A percentile compares a stretch with the other conserved stretches of the same genome.
phyloP scores from a whole-genome alignment of 2,329 filamentous ascomycete species.

The Aspergillus sp. region DNA sequence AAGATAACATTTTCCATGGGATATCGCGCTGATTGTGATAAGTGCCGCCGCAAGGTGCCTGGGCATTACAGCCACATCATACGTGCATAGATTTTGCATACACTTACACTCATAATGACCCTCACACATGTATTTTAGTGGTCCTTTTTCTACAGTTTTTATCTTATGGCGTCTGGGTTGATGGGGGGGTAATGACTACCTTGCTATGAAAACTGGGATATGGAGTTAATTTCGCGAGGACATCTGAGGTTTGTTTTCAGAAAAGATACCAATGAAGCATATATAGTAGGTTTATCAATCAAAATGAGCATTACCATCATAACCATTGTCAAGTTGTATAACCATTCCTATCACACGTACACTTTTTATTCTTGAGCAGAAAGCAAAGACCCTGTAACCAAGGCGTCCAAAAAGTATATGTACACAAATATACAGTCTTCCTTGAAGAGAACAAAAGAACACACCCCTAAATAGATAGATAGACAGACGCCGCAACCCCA shows the following conservation, averaged over 20 bases:
- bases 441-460: conserved; percentile 16
- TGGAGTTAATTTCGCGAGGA: too few relatives aligned
- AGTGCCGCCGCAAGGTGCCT: conserved; percentile 68
- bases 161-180: too few relatives aligned
- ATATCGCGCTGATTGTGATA: conserved; percentile 72
- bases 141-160: conserved; percentile 1
- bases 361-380: conserved; percentile 5
- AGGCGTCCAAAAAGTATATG: conserved; percentile 16
- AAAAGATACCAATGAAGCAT: too few relatives aligned
- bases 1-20: conserved; percentile 74
- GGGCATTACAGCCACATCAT: conserved; percentile 80
- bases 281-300: too few relatives aligned
- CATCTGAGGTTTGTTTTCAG: too few relatives aligned
- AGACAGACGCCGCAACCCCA: conserved; percentile 28
- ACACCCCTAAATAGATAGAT: conserved; percentile 1
- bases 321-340: too few relatives aligned
- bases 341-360: not conserved
- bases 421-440: conserved; percentile 27
- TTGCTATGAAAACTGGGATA: too few relatives aligned
- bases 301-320: too few relatives aligned
- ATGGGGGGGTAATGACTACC: too few relatives aligned
- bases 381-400: conserved; percentile 2
- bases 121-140: too few relatives aligned
- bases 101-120: too few relatives aligned
- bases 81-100: conserved; percentile 7